phyloP scores from a whole-genome alignment of 2,329 filamentous ascomycete species.

The Apiospora koreana region DNA sequence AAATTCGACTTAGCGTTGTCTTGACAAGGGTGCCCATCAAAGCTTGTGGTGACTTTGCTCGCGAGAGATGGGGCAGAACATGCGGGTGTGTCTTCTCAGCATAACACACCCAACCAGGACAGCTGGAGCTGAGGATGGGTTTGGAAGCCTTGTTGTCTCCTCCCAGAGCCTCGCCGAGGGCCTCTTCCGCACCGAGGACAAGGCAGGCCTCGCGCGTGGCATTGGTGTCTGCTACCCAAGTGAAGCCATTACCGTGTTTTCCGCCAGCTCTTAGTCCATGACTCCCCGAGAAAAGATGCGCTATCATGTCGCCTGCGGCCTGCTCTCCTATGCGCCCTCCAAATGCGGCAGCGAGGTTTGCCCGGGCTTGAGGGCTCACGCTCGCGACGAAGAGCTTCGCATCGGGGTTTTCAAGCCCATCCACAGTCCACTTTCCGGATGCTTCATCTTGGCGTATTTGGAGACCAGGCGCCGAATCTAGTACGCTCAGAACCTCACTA shows the following conservation, averaged over 20 bases:
- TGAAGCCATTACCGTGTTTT: constrained; percentile 73
- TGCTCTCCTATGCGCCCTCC: constrained; percentile 69
- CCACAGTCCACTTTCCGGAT: constrained; percentile 39
- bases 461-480: constrained; percentile 67
- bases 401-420: constrained; percentile 58
- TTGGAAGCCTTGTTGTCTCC: constrained; percentile 31
- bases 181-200: constrained; percentile 76
- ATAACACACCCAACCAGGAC: constrained; percentile 98
- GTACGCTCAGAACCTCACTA: constrained; percentile 79
- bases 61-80: constrained; percentile 86
- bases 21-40: constrained; percentile 89
- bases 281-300: constrained; percentile 73
- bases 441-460: constrained; percentile 36
- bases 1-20: constrained; percentile 72
- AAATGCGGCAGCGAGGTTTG: constrained; percentile 84
- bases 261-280: constrained; percentile 71
- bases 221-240: constrained; percentile 91
- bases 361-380: constrained; percentile 87
- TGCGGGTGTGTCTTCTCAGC: constrained; percentile 97
- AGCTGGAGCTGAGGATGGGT: constrained; percentile 83
- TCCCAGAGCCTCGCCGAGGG: constrained; percentile 43
- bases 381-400: constrained; percentile 86
- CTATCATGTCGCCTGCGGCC: constrained; percentile 79
- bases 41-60: constrained; percentile 91
- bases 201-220: constrained; percentile 78